Base-by-base conservation (phyloP, 2,329 filamentous ascomycete genomes). In the Diatrype stigma region DNA sequence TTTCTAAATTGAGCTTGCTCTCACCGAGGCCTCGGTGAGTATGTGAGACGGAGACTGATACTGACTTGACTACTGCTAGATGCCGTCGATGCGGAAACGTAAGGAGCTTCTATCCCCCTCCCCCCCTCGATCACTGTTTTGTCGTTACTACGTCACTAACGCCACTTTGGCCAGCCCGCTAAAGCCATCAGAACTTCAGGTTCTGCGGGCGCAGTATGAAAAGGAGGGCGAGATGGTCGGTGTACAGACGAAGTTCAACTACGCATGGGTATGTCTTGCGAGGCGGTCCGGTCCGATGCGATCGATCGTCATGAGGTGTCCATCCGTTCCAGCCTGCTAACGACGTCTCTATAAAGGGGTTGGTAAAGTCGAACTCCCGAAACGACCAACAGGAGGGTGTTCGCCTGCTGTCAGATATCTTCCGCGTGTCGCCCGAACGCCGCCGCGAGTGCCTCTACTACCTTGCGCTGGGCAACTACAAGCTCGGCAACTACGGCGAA, bases 181-280 rank as follows among this genome's bases (percentile, higher is more conserved):
- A 56, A 95, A 94, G 73, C 84, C 90, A 51, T 88, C 90, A 47
- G 94, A 99, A 73, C 86, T 99, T 54, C 86, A 92, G 70, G 94
- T 97, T 56, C 81, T 99, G 49, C 89, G 93, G 58, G 80, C 89
- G 54, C 94, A 99, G 71, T 99, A 94, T 70, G 93, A 97, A 69
- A 96, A 96, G 69, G 94, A 99, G 74, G 94, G 93, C 60, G 90
- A 96, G 64, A 95, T 96, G 77, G 93, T 96, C 54, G 92, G 93
- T 53, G 83, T 99, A 38, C 94, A 99, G 73, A 99, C 94, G 55
- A 97, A 97, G 70, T 99, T 99, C 82, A 99, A 99, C 84, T 97
- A 93, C 71, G 93, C 94, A 67, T 99, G 94, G 94, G 91, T 96
- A 82, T 51, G 77, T 61, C 34, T 34, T 21, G 49, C 19, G 42